phyloP scores from a whole-genome alignment of 345 rosid species.

The Citrus mangshanensis region DNA sequence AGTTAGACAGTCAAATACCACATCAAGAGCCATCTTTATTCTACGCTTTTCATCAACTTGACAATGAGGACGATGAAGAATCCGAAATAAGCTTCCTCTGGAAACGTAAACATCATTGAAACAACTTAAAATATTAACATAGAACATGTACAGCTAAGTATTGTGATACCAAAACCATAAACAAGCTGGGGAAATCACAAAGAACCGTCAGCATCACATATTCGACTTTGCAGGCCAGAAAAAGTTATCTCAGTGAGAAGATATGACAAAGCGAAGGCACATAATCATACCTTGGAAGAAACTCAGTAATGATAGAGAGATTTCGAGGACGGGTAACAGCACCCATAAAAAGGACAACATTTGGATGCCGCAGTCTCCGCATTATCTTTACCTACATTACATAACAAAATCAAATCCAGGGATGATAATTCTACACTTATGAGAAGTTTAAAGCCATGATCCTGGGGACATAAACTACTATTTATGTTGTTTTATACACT shows the following conservation, averaged over 20 bases:
- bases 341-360: conserved; percentile 95
- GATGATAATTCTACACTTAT: conserved; percentile 4
- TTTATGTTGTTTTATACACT: not conserved
- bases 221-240: conserved; percentile 3
- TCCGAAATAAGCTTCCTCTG: conserved; percentile 96
- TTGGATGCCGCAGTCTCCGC: conserved; percentile 99
- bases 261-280: conserved; percentile 4
- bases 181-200: not conserved
- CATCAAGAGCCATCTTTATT: conserved; percentile 99
- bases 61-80: conserved; percentile 89
- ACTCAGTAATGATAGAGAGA: conserved; percentile 93
- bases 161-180: not conserved
- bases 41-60: conserved; percentile 90
- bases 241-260: not conserved
- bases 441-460: not conserved
- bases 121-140: conserved; percentile 9
- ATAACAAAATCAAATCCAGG: conserved; percentile 2
- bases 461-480: conserved; percentile 5
- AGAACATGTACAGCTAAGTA: not conserved
- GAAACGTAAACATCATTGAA: conserved; percentile 22
- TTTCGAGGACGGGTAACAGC: conserved; percentile 99
- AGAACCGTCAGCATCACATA: conserved; percentile 12
- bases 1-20: conserved; percentile 48
- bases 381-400: conserved; percentile 81
- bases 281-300: conserved; percentile 77